These are phyloP conservation scores for Bacterosira constricta DNA, from an alignment of 108 stramenopile species.

Conservation along the genomic window DNA sequence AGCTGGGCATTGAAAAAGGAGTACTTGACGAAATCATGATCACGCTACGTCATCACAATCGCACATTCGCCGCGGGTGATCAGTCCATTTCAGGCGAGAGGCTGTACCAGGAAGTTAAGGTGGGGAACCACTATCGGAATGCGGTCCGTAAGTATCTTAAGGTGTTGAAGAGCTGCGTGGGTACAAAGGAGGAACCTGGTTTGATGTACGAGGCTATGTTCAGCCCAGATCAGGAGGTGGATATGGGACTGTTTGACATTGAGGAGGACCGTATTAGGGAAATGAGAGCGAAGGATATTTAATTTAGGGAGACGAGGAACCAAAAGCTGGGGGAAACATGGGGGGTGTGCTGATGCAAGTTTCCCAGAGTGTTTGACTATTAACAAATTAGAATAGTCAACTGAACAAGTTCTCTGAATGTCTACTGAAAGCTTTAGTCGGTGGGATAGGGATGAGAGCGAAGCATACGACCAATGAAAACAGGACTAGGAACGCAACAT, in stretches of 20 bases:
- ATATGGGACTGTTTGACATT: conserved; percentile 66
- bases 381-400: too few species aligned
- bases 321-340: too few species aligned
- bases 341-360: too few species aligned
- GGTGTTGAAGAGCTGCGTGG: conserved; percentile 43
- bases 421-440: too few species aligned
- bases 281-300: conserved; percentile 45
- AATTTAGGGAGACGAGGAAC: too few species aligned
- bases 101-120: conserved; percentile 51
- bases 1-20: conserved; percentile 61
- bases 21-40: conserved; percentile 69
- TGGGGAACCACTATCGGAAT: conserved; percentile 59
- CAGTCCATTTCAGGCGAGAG: conserved; percentile 70
- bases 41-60: conserved; percentile 71
- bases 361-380: too few species aligned
- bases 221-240: conserved; percentile 64
- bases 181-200: conserved; percentile 64
- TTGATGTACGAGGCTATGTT: conserved; percentile 70
- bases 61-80: conserved; percentile 72
- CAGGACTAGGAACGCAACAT: too few species aligned
- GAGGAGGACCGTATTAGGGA: conserved; percentile 55
- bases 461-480: too few species aligned
- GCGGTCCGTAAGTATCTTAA: conserved; percentile 51
- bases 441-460: too few species aligned
- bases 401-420: too few species aligned